A percentile compares a stretch with the other conserved stretches of the same genome.
Conservation (phyloP, 441 rosid genomes). For the Adansonia madagascariensis region DNA sequence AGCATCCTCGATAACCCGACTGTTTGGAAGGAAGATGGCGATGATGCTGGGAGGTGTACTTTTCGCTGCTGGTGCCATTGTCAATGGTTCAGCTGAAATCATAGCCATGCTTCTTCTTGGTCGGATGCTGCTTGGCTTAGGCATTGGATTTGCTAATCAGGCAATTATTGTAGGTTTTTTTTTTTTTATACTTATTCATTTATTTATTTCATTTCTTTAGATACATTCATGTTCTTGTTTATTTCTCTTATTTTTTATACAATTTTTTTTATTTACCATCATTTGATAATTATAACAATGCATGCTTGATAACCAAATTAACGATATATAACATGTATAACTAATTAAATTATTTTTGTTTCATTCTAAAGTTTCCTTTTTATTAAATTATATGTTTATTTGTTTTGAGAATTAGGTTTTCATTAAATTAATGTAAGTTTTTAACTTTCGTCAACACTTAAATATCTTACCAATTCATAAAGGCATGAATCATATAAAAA, state of each 20-base stretch:
- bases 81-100: conserved; percentile 60
- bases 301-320: no score
- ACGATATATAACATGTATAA: no score
- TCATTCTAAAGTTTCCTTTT: no score
- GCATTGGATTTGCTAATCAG: conserved; percentile 93
- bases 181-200: not conserved
- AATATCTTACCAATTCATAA: no score
- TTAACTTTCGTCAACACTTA: no score
- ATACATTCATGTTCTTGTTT: not conserved
- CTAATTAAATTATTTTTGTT: no score
- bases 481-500: no score
- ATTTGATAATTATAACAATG: no score
- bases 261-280: no score
- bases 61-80: conserved; percentile 66
- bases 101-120: conserved; percentile 85
- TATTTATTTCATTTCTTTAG: not conserved
- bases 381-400: no score
- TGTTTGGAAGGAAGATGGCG: conserved; percentile 57
- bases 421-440: no score
- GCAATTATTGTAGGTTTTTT: conserved; percentile 30
- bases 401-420: no score
- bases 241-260: not conserved
- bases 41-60: conserved; percentile 74
- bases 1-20: conserved; percentile 59
- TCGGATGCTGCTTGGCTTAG: conserved; percentile 76